phyloP scores from a whole-genome alignment of 768 basidiomycete species.

The Chalciporus piperatus region DNA sequence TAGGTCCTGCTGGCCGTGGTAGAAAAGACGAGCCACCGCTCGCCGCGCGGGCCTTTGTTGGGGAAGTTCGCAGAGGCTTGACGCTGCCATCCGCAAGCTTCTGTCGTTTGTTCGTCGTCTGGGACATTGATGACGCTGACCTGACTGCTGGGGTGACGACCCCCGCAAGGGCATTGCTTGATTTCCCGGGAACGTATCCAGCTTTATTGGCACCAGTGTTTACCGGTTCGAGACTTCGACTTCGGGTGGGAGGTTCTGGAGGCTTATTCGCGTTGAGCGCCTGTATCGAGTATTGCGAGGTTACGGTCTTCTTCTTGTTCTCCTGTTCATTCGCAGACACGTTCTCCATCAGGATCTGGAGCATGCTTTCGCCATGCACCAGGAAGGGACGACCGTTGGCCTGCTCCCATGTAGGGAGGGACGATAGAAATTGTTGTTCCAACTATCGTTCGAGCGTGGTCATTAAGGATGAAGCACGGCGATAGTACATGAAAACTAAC shows the following conservation, averaged over 20 bases:
- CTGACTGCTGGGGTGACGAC: conserved; percentile 65
- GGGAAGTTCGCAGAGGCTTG: conserved; percentile 23
- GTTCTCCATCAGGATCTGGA: conserved; percentile 74
- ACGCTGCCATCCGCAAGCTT: conserved; percentile 44
- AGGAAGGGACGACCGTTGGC: conserved; percentile 71
- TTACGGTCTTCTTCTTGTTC: conserved; percentile 57
- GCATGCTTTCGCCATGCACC: conserved; percentile 79
- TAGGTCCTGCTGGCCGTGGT: conserved; percentile 3
- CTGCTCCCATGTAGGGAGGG: conserved; percentile 86
- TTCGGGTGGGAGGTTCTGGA: conserved; percentile 19
- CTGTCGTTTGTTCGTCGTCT: conserved; percentile 59
- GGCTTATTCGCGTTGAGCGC: conserved; percentile 22
- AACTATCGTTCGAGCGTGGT: conserved; percentile 57
- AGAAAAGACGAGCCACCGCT: conserved; percentile 19
- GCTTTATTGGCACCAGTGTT: conserved; percentile 11
- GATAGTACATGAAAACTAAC: conserved; percentile 38
- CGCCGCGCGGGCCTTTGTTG: conserved; percentile 28
- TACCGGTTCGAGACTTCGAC: conserved; percentile 27
- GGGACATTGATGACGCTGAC: conserved; percentile 39
- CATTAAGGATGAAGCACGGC: not conserved
- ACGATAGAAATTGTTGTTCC: conserved; percentile 77
- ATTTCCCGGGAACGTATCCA: conserved; percentile 31
- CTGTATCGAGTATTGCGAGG: conserved; percentile 32
- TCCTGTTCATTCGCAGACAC: conserved; percentile 76
- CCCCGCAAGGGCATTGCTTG: conserved; percentile 23